Conservation (phyloP, 2,329 filamentous ascomycete genomes). For the Aaosphaeria arxii region DNA sequence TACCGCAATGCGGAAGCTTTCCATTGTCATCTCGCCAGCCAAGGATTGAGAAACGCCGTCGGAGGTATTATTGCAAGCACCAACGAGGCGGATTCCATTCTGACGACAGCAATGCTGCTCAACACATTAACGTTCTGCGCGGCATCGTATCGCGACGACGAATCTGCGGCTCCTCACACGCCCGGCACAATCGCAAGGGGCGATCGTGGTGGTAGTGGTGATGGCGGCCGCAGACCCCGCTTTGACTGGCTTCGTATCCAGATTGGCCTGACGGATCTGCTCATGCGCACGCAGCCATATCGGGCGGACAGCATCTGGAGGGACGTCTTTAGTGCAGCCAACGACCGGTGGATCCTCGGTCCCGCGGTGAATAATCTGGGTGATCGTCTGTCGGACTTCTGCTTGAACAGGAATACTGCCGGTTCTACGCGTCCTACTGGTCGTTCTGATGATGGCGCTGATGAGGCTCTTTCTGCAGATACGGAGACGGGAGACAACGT, state of each 20-base stretch:
- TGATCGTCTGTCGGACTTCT: background rate
- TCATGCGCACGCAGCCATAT: constrained; percentile 5
- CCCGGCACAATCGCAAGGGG: background rate
- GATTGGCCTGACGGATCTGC: constrained; percentile 6
- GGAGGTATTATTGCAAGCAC: constrained; percentile 1
- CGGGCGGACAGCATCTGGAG: background rate
- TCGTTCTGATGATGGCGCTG: too few species aligned
- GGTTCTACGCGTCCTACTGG: too few species aligned
- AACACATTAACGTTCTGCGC: constrained; percentile 7
- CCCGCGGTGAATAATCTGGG: background rate
- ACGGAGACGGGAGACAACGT: background rate
- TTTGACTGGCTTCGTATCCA: constrained; percentile 9
- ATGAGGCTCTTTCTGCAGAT: too few species aligned
- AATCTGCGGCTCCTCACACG: background rate
- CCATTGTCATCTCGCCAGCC: constrained; percentile 7
- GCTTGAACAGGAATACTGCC: background rate
- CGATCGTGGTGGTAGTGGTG: background rate
- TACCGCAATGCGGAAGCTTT: constrained; percentile 8
- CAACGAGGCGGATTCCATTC: constrained; percentile 6
- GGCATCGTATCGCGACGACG: constrained; percentile 2
- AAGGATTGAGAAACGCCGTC: constrained; percentile 6
- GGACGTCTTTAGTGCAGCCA: background rate
- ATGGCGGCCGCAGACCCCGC: background rate
- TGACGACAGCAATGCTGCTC: constrained; percentile 11
- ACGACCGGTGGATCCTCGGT: background rate